Evolutionary conservation across 2,329 filamentous ascomycete species (phyloP).

Genomic region (Penicillium freii): DNA sequence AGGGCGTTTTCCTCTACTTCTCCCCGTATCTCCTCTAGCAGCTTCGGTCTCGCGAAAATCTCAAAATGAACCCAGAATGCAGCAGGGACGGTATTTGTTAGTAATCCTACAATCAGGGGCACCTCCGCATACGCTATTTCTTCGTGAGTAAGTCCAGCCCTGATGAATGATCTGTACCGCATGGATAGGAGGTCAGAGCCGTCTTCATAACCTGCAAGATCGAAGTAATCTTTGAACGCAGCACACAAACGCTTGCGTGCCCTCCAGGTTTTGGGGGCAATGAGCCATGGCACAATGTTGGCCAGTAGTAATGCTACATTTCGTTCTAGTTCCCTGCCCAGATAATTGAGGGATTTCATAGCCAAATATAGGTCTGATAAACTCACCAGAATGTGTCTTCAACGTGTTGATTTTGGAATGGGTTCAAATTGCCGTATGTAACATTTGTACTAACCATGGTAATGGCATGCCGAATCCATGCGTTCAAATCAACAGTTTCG

Average conservation of each 20-base stretch:
- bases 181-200: neutral
- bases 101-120: neutral
- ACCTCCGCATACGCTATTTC: neutral
- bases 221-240: neutral
- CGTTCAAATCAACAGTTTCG: neutral
- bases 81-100: neutral
- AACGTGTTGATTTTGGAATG: neutral
- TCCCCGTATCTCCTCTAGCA: neutral
- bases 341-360: neutral
- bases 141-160: neutral
- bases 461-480: neutral
- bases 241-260: neutral
- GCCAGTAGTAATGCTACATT: neutral
- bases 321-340: neutral
- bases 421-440: neutral
- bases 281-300: neutral
- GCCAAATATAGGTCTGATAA: neutral
- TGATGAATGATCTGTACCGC: neutral
- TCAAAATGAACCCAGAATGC: neutral
- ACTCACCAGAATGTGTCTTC: neutral
- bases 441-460: neutral
- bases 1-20: neutral
- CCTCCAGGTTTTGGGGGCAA: neutral
- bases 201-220: neutral
- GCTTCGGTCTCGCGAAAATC: neutral